Evolutionary conservation across 106 monocot genomes (phyloP).

Genomic region (Phalaenopsis equestris): DNA sequence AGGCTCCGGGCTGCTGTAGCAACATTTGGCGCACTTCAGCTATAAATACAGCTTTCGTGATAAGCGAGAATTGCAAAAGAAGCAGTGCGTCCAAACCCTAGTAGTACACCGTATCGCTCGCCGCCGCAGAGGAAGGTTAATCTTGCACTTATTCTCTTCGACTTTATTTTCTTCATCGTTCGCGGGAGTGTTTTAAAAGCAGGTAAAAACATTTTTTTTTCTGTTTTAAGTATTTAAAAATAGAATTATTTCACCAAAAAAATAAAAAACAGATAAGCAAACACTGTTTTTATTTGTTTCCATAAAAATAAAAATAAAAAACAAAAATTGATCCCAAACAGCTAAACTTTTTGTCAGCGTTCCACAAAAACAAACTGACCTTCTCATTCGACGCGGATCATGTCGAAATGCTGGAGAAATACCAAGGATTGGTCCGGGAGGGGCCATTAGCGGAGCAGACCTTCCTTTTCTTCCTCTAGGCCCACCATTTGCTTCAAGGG

Average conservation of each 20-base stretch:
- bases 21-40: not conserved
- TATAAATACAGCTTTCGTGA: not conserved
- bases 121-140: not conserved
- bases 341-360: not conserved
- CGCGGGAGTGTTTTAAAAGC: no score
- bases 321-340: no score
- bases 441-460: slow-evolving; percentile 34
- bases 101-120: not conserved
- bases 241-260: no score
- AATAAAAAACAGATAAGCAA: no score
- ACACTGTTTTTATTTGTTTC: no score
- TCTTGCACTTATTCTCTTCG: not conserved
- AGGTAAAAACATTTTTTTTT: no score
- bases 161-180: not conserved
- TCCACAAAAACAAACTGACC: slow-evolving; percentile 25
- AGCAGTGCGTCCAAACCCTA: not conserved
- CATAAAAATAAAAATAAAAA: no score
- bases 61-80: not conserved
- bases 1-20: not conserved
- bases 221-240: no score
- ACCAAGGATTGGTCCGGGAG: slow-evolving; percentile 55
- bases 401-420: slow-evolving; percentile 56
- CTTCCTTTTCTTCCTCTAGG: slow-evolving; percentile 49
- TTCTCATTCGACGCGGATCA: slow-evolving; percentile 84
- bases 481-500: slow-evolving; percentile 62